Evolutionary conservation across 257 asterid genomes (phyloP).

Genomic region (Verbascum thapsus): DNA sequence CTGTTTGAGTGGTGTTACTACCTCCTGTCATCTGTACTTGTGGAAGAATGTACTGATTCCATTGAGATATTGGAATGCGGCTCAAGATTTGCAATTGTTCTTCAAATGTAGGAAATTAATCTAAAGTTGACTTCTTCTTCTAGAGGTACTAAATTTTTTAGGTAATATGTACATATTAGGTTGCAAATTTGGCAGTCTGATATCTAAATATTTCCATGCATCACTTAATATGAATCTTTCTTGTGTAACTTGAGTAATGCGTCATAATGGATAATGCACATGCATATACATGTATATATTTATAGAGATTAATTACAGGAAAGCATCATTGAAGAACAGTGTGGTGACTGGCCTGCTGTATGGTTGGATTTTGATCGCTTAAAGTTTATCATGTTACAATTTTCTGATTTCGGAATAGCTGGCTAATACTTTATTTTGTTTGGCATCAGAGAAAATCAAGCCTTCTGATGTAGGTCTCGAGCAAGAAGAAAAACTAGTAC

Average conservation of each 20-base stretch:
- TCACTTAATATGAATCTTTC: constrained; percentile 3
- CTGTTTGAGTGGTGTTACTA: constrained; percentile 3
- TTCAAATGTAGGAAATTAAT: no score
- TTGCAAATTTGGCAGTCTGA: constrained; percentile 20
- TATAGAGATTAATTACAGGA: no score
- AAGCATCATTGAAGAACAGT: no score
- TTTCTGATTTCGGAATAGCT: constrained; percentile 28
- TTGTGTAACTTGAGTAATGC: no score
- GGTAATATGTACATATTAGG: no score
- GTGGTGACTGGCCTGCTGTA: no score
- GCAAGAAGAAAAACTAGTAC: constrained; percentile 86
- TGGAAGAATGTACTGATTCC: constrained; percentile 1
- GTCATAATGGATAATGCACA: no score
- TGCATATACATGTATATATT: no score
- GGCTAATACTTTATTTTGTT: constrained; percentile 31
- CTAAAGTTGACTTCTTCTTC: no score
- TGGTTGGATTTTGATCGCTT: background rate
- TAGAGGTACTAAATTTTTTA: no score
- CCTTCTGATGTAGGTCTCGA: constrained; percentile 99
- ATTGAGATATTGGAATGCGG: no score
- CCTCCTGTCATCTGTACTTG: constrained; percentile 14
- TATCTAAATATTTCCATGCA: constrained; percentile 26
- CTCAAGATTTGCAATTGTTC: no score
- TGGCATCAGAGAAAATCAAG: constrained; percentile 83
- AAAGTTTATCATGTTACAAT: background rate